Conservation (phyloP, 2,329 filamentous ascomycete species). For the Exserohilum rostratum region DNA sequence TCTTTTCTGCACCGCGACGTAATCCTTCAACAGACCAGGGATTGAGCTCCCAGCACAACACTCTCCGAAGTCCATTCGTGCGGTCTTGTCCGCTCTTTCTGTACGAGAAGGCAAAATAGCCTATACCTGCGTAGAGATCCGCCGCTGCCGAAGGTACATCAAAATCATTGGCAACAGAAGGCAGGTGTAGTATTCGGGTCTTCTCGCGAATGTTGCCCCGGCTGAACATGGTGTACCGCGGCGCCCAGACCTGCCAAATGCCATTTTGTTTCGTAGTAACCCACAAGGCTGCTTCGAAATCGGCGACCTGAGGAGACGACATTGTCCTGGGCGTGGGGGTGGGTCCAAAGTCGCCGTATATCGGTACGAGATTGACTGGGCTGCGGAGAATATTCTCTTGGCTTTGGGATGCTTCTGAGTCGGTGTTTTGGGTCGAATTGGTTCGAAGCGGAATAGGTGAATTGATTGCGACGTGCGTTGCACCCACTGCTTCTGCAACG, state of each 20-base stretch:
- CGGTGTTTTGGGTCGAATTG: neutral
- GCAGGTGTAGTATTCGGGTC: constrained; percentile 67
- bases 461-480: constrained; percentile 65
- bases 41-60: constrained; percentile 91
- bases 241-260: constrained; percentile 85
- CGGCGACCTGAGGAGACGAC: constrained; percentile 43
- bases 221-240: constrained; percentile 91
- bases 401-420: neutral
- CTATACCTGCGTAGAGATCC: constrained; percentile 91
- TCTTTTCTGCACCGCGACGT: constrained; percentile 48
- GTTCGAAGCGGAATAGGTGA: constrained; percentile 58
- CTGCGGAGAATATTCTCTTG: constrained; percentile 72
- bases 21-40: constrained; percentile 56
- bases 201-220: constrained; percentile 92
- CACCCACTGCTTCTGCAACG: constrained; percentile 48
- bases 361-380: constrained; percentile 70
- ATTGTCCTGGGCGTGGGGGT: constrained; percentile 24
- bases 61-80: constrained; percentile 67
- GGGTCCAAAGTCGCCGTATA: constrained; percentile 78
- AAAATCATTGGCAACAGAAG: constrained; percentile 31
- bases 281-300: constrained; percentile 78
- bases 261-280: constrained; percentile 74
- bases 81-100: constrained; percentile 62
- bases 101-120: constrained; percentile 92
- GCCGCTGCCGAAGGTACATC: constrained; percentile 53